Evolutionary conservation across 2,329 filamentous ascomycete genomes (phyloP), one percentile per base, ranked within the genome.

Genomic region (Fusarium falciforme): DNA sequence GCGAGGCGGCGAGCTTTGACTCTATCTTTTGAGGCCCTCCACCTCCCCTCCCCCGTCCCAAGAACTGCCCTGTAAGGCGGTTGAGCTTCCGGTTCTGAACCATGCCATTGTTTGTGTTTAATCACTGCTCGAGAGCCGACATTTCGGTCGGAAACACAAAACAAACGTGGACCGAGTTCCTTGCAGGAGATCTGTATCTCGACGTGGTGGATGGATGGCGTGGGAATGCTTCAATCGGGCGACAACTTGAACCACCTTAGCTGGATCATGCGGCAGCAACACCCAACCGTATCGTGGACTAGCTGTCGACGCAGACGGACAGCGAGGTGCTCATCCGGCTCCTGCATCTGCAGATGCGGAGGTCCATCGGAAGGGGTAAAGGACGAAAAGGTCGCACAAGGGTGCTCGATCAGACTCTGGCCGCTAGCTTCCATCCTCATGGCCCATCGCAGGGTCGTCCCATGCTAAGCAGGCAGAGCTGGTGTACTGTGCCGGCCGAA

Each of bases 281-380:
- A 76, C 62, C 58, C 63, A 42, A 73, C 67, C 68, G 68, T 67
- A 64, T 64, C 77, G 49, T 59, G 42, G 20, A 6, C 20, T 27
- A 25, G 42, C 22, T 47, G 42, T 47, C 42, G 22, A 47, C 14
- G 14, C 12, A 47, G 20, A 27, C 20, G 25, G 42, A 14, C 42
- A 47, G 42, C 42, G 60, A 65, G 62, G 68, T 76, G 70, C 67
- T 73, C 72, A 67, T 61, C 67, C 57, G 67, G 68, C 67, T 75
- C 61, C 66, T 70, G 64, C 73, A 74, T 64, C 54, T 78, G 67
- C 73, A 77, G 72, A 71, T 74, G 71, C 68, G 66, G 62, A 73
- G 73, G 65, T 67, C 58, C 65, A 76, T 74, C 68, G 64, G 71
- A 75, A 72, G 70, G 74, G 72, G 72, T 60, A 61, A 29, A 71